Evolutionary conservation across 1,284 basidiomycete genomes (phyloP).

Genomic region (Vanrija humicola): DNA sequence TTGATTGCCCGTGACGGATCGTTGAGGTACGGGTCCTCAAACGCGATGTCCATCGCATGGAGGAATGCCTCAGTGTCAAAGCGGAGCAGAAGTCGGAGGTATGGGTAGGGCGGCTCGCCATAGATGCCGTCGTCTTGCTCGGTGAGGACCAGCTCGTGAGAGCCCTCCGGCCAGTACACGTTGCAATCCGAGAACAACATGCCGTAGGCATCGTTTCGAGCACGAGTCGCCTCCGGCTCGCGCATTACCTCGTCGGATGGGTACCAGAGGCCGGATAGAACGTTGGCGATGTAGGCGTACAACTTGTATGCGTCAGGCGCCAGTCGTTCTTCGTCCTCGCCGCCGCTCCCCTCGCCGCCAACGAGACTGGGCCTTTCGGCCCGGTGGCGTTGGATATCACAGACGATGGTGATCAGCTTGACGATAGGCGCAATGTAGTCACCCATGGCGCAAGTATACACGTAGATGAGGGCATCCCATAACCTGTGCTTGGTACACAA

Average conservation of each 20-base stretch:
- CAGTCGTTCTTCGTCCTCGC: slow-evolving; percentile 55
- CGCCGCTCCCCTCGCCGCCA: slow-evolving; percentile 20
- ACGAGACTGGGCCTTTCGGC: slow-evolving; percentile 41
- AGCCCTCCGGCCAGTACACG: slow-evolving; percentile 63
- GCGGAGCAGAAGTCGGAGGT: slow-evolving; percentile 73
- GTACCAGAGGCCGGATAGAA: slow-evolving; percentile 80
- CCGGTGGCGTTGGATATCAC: slow-evolving; percentile 58
- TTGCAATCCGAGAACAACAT: slow-evolving; percentile 83
- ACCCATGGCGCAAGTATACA: slow-evolving; percentile 80
- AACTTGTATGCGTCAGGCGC: slow-evolving; percentile 83
- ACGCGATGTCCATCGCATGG: slow-evolving; percentile 88
- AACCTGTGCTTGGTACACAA: slow-evolving; percentile 78
- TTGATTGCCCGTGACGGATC: slow-evolving; percentile 60
- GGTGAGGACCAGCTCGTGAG: slow-evolving; percentile 18
- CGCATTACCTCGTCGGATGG: slow-evolving; percentile 73
- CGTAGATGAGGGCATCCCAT: slow-evolving; percentile 91
- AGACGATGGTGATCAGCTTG: slow-evolving; percentile 72
- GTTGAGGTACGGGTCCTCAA: slow-evolving; percentile 89
- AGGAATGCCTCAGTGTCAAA: slow-evolving; percentile 95
- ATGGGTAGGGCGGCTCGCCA: slow-evolving; percentile 78
- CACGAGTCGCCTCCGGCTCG: slow-evolving; percentile 60
- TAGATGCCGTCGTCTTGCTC: slow-evolving; percentile 38
- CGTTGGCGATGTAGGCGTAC: slow-evolving; percentile 82
- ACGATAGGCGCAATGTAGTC: slow-evolving; percentile 90
- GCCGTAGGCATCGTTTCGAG: slow-evolving; percentile 67